These are phyloP conservation scores for Rhynchospora tenuis DNA, from an alignment of 176 grass and related monocot species.

Conservation along the genomic window DNA sequence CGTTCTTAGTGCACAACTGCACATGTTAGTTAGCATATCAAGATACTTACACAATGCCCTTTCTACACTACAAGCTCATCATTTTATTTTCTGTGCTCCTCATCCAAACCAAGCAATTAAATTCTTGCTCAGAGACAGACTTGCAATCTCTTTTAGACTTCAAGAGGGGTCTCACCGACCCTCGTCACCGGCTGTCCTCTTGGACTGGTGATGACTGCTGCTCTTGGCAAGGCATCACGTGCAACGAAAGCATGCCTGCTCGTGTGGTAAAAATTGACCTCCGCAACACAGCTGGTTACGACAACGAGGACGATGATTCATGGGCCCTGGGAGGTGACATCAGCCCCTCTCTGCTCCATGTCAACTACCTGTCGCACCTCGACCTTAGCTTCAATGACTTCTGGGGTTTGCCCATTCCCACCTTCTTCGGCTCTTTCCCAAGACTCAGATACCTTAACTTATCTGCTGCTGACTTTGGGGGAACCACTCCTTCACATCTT, in stretches of 20 bases:
- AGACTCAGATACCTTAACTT: constrained; percentile 28
- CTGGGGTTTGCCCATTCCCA: neutral
- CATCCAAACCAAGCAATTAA: neutral
- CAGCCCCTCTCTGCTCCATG: constrained; percentile 7
- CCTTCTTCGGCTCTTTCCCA: constrained; percentile 17
- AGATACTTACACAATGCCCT: constrained; percentile 3
- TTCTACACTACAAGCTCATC: neutral
- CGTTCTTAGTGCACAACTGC: neutral
- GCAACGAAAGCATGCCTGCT: neutral
- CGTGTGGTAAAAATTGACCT: constrained; percentile 17
- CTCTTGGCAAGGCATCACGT: constrained; percentile 16
- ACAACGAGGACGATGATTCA: neutral
- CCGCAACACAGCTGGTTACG: neutral
- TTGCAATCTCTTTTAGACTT: constrained; percentile 21
- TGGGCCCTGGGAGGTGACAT: constrained; percentile 7
- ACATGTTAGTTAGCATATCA: neutral
- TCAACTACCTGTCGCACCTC: constrained; percentile 17
- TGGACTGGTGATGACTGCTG: constrained; percentile 19
- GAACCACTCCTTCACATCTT: constrained; percentile 23
- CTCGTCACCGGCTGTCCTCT: constrained; percentile 5
- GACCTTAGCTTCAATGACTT: constrained; percentile 34
- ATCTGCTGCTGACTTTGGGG: constrained; percentile 3
- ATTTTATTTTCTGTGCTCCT: neutral
- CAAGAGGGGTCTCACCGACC: constrained; percentile 17
- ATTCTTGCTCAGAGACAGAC: constrained; percentile 14